Percentiles rank a stretch among this genome's conserved stretches.
Conservation (phyloP, 225 moss, liverwort and hornwort species). For the Climacium dendroides region DNA sequence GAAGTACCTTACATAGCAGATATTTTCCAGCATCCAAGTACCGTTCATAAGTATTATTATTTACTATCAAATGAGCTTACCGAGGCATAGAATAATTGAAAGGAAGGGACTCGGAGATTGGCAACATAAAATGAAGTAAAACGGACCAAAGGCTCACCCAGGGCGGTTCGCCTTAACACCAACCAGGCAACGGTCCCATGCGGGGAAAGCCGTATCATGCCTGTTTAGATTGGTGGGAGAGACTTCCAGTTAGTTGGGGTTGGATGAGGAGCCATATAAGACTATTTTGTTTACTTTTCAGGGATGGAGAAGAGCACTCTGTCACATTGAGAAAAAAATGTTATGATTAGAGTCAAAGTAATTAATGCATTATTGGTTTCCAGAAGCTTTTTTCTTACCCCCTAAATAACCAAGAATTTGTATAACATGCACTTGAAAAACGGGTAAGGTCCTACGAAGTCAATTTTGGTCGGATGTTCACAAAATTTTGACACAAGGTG, state of each 20-base stretch:
- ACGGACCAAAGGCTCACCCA: background rate
- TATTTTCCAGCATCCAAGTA: too few species aligned
- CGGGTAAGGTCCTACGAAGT: too few species aligned
- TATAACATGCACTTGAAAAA: too few species aligned
- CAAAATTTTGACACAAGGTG: too few species aligned
- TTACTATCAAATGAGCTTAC: background rate
- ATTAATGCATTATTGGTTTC: too few species aligned
- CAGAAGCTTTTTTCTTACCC: too few species aligned
- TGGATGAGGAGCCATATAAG: background rate
- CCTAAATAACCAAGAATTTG: too few species aligned
- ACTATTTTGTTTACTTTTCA: background rate
- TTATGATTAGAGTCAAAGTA: background rate
- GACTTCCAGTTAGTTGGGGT: background rate
- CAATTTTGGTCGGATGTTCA: too few species aligned
- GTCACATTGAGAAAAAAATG: background rate
- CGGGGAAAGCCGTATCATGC: background rate
- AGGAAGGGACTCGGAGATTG: too few species aligned
- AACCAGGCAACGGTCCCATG: background rate
- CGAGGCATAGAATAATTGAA: background rate
- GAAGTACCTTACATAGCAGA: too few species aligned
- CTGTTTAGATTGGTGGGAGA: background rate
- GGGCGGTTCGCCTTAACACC: background rate
- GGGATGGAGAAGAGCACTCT: background rate
- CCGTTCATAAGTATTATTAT: background rate
- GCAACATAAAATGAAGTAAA: background rate